Evolutionary conservation across 108 stramenopile genomes (phyloP), one percentile per base, ranked within the genome.

Genomic region (Pseudonitzschia pungens): DNA sequence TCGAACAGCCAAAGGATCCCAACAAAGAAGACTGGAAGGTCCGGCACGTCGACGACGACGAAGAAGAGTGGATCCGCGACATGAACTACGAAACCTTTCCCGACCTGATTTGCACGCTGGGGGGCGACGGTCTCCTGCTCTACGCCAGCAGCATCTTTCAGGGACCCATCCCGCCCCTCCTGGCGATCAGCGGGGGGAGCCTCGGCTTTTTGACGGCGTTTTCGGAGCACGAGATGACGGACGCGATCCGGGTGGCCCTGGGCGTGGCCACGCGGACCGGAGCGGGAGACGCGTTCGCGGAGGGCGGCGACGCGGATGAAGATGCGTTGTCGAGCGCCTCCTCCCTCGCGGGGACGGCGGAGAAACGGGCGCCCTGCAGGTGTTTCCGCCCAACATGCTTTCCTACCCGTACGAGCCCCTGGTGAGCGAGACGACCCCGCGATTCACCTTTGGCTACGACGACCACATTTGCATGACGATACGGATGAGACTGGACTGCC

Each of bases 191-290:
- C 0, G 91, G 95, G 21, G 98, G 98, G 28, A 89, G 86, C 70
- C 74, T 99, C 59, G 98, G 98, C 0, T 99, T 99, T 74, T 70
- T 99, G 52, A 96, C 97, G 15, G 89, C 93, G 9, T 98, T 98
- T 78, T 64, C 83, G 26, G 70, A 78, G 32, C 80, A 91, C 62
- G 82, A 94, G 79, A 90, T 91, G 86, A 69, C 86, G 54, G 88
- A 91, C 68, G 89, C 93, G 18, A 82, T 92, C 33, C 55, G 76
- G 42, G 82, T 87, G 36, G 80, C 91, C 16, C 74, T 97, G 32
- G 90, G 92, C 3, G 40, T 91, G 56, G 65, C 65, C 33, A 28
- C 55, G 20, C 21, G 7, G 12, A 44, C 14, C 0, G n/a, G 9
- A 24, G n/a, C n/a, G n/a, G n/a, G n/a, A n/a, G n/a, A n/a, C n/a